Conservation (phyloP, 1,284 basidiomycete genomes). For the Ceratobasidium sp. region DNA sequence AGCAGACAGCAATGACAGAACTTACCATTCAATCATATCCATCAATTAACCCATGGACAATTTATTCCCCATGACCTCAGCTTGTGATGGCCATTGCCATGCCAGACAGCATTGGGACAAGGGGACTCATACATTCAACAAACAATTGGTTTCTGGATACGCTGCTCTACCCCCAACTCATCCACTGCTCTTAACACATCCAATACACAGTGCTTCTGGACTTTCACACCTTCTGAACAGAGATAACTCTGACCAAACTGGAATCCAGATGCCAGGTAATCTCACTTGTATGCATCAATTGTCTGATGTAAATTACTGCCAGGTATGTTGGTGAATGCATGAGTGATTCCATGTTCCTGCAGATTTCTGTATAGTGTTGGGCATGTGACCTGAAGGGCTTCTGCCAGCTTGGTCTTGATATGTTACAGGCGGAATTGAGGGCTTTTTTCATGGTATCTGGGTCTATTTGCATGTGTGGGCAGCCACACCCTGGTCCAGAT, state of each 20-base stretch:
- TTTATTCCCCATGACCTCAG: not conserved
- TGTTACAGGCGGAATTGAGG: not conserved
- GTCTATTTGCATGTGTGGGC: not conserved
- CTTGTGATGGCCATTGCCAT: conserved; percentile 5
- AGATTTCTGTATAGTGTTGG: not conserved
- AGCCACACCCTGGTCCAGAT: not conserved
- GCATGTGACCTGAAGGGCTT: not conserved
- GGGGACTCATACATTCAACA: not conserved
- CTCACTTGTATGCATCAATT: too few species aligned
- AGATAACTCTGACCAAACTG: too few species aligned
- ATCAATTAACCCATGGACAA: conserved; percentile 48
- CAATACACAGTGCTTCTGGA: not conserved
- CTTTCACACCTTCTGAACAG: too few species aligned
- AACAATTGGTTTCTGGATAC: not conserved
- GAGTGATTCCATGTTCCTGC: too few species aligned
- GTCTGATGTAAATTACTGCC: too few species aligned
- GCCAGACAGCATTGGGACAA: not conserved
- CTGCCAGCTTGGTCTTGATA: not conserved
- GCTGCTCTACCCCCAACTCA: not conserved
- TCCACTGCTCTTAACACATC: not conserved
- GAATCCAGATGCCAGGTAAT: too few species aligned
- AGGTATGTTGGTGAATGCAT: too few species aligned
- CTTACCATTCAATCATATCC: conserved; percentile 50
- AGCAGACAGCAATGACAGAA: not conserved
- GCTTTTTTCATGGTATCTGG: not conserved